Evolutionary conservation across 768 basidiomycete genomes (phyloP), one percentile per base, ranked within the genome.

Genomic region (Tricholoma flavovirens): DNA sequence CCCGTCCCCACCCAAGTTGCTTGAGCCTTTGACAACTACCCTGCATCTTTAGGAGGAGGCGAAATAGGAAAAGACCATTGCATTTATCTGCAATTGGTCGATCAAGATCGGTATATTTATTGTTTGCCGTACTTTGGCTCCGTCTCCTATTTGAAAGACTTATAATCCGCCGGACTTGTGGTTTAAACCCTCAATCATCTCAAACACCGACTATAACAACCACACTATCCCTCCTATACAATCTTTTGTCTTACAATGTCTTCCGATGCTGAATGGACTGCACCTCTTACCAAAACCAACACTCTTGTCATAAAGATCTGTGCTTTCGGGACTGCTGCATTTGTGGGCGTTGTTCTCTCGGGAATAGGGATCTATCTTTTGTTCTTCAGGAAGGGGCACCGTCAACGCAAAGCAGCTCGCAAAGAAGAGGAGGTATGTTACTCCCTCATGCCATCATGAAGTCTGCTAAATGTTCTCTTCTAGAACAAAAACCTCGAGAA

Each of bases 121-220:
- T 53, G 36, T 53, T 53, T 53, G 38, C 52, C 30, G 43, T 26
- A n/a, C 19, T 53, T 53, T 53, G 40, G 52, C 43, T 32, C 24
- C 38, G 52, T 17, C 52, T 53, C 52, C 52, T 53, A 42, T 38
- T 53, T 32, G 15, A 30, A 53, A 42, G 5, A n/a, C 30, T 42
- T 53, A 43, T 42, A 53, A 30, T 19, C 10, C 4, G 12, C 22
- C 9, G 19, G 15, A 29, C 24, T 51, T 36, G 32, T 19, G 17
- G 0, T 21, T 11, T 36, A 8, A 40, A 17, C 51, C 9, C 19
- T 4, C 33, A 19, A 17, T 26, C 38, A 53, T 29, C 40, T 42
- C 17, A 43, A 42, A 21, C n/a, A 43, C n/a, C 26, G 17, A 26
- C 35, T 29, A 40, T 17, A 11, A 40, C 33, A 51, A 51, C 8